Evolutionary conservation across 345 rosid genomes (phyloP), one percentile per base, ranked within the genome.

Genomic region (Rhodamnia argentea): DNA sequence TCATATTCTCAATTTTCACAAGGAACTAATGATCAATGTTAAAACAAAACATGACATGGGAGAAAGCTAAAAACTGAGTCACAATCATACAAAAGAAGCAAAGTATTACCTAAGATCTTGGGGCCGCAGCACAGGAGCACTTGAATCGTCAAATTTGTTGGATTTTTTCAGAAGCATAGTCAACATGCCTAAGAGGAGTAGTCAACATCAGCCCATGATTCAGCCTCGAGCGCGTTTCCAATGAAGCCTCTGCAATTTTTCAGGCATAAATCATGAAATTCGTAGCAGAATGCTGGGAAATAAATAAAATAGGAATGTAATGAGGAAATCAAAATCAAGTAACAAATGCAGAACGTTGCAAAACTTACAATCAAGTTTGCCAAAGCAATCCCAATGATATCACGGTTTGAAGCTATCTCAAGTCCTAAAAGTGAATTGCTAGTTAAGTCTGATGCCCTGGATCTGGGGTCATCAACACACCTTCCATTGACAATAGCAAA

Each of bases 401-500:
- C 97, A 82, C 95, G 89, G 87, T 96, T 93, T 82, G 95, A 90
- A 53, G 99, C 98, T 60, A 96, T 93, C 91, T 96, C 96, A 82
- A 96, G 98, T 87, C 92, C 93, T 86, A 87, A 84, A 86, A 96
- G 98, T 86, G 98, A 94, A 85, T 90, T 92, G 87, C 95, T 91
- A 57, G 96, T 96, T 87, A 96, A 91, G 89, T 96, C 99, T 13
- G 98, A 96, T 32, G 99, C 99, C 97, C 92, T 94, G 76, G 98
- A 92, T 87, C 92, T 91, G 51, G 98, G 98, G 90, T 96, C 94
- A 89, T 96, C 95, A 86, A 96, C 99, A 75, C 99, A 95, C 88
- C 90, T 93, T 86, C 99, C 99, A 88, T 96, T 96, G 88, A 93
- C 94, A 87, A 92, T 88, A 84, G 95, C 92, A 83, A 96, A 96